Evolutionary conservation across 305 asterid genomes (phyloP).

Genomic region (Plantago coronopus): DNA sequence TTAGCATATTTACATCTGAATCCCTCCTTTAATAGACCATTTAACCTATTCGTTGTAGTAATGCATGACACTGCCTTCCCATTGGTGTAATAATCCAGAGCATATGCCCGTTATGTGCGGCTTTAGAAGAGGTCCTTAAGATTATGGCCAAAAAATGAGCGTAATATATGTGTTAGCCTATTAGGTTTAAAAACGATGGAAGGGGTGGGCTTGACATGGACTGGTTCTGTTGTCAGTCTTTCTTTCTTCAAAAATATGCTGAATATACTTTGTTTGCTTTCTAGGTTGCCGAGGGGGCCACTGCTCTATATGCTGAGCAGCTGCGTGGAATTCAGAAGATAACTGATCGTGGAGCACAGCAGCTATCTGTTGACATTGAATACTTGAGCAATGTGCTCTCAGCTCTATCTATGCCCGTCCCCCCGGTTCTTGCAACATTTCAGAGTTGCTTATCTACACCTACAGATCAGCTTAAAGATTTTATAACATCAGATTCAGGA

Average conservation of each 20-base stretch:
- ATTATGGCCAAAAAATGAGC: too few species aligned
- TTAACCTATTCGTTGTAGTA: not conserved
- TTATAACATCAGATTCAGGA: slow-evolving; percentile 58
- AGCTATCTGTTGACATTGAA: slow-evolving; percentile 87
- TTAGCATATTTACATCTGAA: slow-evolving; percentile 1
- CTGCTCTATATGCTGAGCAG: slow-evolving; percentile 79
- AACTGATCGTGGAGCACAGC: slow-evolving; percentile 94
- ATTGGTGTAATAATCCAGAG: not conserved
- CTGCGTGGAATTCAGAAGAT: slow-evolving; percentile 83
- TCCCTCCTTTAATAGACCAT: not conserved
- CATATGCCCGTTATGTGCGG: not conserved
- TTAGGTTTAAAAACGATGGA: too few species aligned
- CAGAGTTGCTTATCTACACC: slow-evolving; percentile 73
- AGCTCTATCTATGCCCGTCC: slow-evolving; percentile 84
- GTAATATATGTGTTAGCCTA: too few species aligned
- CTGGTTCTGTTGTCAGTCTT: not conserved
- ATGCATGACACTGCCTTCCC: not conserved
- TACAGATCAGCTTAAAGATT: slow-evolving; percentile 71
- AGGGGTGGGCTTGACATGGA: too few species aligned
- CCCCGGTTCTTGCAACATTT: slow-evolving; percentile 74
- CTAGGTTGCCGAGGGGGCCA: slow-evolving; percentile 97
- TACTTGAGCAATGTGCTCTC: slow-evolving; percentile 87
- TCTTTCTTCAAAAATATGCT: not conserved
- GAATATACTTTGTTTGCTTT: slow-evolving; percentile 8
- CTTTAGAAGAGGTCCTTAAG: not conserved